Base-by-base conservation (phyloP, 1,139 yeast species). In the Blastobotrys niveus region DNA sequence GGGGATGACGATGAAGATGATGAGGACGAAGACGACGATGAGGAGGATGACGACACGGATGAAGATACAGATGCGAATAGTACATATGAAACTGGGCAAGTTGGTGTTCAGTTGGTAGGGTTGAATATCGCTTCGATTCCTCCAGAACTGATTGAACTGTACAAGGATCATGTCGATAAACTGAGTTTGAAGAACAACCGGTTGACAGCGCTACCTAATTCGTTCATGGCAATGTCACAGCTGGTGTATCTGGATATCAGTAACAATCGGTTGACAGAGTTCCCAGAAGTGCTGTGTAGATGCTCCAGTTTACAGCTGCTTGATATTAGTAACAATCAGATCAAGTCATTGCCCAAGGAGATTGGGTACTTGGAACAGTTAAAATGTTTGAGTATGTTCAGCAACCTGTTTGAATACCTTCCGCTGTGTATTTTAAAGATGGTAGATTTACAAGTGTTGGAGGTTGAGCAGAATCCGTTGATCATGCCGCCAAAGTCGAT, bases 401-500 rank as follows among this genome's bases (percentile, higher is more conserved):
- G 76, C 50, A 86, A 86, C 62, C 66, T 67, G 34, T 71, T 86
- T 51, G 70, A 74, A 42, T 73, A 73, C 38, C 64, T 85, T 17
- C 80, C 87, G 7, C 77, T 79, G 1, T 67, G 73, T 9, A 63
- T 80, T 25, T 73, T 79, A 0, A 76, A 73, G 32, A 61, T 85
- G 52, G 62, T 67, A 2, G 71, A 70, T 44, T 68, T 86, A 42
- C 72, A 75, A 48, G 73, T 82, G 42, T 66, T 85, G n/a, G 91
- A 83, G 57, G 69, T 82, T 4, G 79, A 77, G n/a, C 78, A 74
- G 31, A 84, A 85, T 52, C 87, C 88, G 1, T 68, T 84, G 43
- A 59, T 72, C 2, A 55, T 72, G 46, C 83, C 85, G 0, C 70
- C 81, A 4, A 42, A 63, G 55, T 49, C 61, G 51, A 36, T 71